Base-by-base conservation (phyloP, 2,329 filamentous ascomycete genomes). In the Endoconidiophora laricicola region DNA sequence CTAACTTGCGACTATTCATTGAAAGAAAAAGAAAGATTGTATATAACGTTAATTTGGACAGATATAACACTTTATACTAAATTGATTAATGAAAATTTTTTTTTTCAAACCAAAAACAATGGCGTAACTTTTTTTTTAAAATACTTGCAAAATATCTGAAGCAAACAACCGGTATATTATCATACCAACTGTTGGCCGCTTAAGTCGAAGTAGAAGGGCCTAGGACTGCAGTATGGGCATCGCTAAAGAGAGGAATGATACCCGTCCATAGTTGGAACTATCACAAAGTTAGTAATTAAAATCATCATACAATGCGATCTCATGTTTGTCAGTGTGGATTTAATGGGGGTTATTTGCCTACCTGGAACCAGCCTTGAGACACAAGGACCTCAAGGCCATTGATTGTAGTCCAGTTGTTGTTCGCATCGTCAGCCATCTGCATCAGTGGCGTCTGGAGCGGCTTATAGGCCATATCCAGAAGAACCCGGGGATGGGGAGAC, bases 381-480 rank as follows among this genome's bases (percentile, higher is more conserved):
- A 87, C 79, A 50, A 98, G 70, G 26, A 91, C 87, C 64, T 98
- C 91, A 38, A 95, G 65, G 0, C 91, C 91, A 6, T 86, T 81
- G 55, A 96, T 81, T 2, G 83, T 86, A 50, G 68, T 73, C 91
- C 91, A 98, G 9, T 61, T 62, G 16, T 44, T 16, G 18, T 46
- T 50, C 10, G 76, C 75, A 57, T 82, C 75, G 58, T 79, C 72
- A 2, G 88, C 90, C 61, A 95, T 68, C 61, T 83, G 74, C 79
- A 96, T 95, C 56, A 94, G 65, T 6, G 81, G 76, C 3, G 91
- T 98, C 48, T 84, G 74, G 0, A 75, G 70, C 18, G 91, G 91
- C 65, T 90, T 93, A 65, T 98, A 98, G 2, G 91, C 90, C 88
- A 98, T 94, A 64, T 98, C 91, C 3, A 96, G 67, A 54, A 96